These are phyloP conservation scores for Epichloe sp. DNA, from an alignment of 2,329 filamentous ascomycete species.

Conservation along the genomic window DNA sequence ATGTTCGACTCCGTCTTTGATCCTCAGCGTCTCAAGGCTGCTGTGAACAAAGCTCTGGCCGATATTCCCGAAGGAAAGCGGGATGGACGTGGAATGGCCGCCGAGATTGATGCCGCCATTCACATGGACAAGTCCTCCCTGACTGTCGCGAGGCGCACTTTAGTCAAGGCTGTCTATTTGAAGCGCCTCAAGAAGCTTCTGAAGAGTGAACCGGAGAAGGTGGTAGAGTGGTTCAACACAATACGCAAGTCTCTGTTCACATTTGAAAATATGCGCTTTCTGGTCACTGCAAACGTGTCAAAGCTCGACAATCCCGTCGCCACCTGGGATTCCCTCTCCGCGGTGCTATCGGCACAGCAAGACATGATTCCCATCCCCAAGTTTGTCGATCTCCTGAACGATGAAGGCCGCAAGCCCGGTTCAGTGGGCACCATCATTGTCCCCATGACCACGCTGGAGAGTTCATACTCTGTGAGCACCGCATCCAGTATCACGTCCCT, in stretches of 20 bases:
- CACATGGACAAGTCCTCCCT: constrained; percentile 69
- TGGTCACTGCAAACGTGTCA: constrained; percentile 69
- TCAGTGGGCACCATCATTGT: constrained; percentile 63
- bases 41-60: constrained; percentile 68
- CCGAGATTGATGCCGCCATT: constrained; percentile 59
- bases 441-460: constrained; percentile 86
- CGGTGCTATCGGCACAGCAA: constrained; percentile 22
- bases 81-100: constrained; percentile 57
- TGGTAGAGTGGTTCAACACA: constrained; percentile 65
- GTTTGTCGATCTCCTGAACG: constrained; percentile 57
- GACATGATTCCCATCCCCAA: constrained; percentile 58
- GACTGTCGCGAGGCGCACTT: constrained; percentile 61
- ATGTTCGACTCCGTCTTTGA: constrained; percentile 88
- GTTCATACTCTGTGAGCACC: constrained; percentile 72
- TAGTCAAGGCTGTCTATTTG: constrained; percentile 80
- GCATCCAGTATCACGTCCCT: constrained; percentile 63
- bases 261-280: constrained; percentile 71
- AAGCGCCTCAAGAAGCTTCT: constrained; percentile 75
- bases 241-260: constrained; percentile 66
- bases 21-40: constrained; percentile 46
- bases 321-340: constrained; percentile 52
- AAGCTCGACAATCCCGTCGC: constrained; percentile 64
- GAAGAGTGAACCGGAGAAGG: constrained; percentile 58
- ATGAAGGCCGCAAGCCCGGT: constrained; percentile 63
- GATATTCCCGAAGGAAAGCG: constrained; percentile 90